Evolutionary conservation across 2,329 filamentous ascomycete genomes (phyloP), one percentile per base, ranked within the genome.

Genomic region (Blastomyces emzantsi): DNA sequence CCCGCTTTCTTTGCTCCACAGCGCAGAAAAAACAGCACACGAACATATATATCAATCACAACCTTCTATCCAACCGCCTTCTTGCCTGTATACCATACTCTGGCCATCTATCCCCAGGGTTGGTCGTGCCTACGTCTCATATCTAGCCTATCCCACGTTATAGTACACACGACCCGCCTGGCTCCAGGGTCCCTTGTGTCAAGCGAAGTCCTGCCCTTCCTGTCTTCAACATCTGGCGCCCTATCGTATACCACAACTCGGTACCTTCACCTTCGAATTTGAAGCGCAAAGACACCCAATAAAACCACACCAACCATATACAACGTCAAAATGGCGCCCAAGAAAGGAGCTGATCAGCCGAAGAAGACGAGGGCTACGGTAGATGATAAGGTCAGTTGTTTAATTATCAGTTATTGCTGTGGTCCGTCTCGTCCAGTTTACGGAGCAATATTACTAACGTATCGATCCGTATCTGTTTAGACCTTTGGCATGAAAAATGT

Each of bases 401-500:
- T 19, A 67, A 55, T 25, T 58, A 65, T 54, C 56, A 22, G 33
- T 59, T 45, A 13, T 9, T 43, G 33, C 30, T 58, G 52, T 19
- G 62, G 51, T 22, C 3, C 19, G 15, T 17, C 30, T 41, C 25
- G 22, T 39, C 56, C 28, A 59, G 39, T 59, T 30, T n/a, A 9
- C 22, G 51, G 30, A 36, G 47, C 25, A 45, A 56, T 25, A 62
- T 55, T 55, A 64, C 69, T 73, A 63, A 71, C 63, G 55, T 54
- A 60, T 64, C 13, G 55, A 45, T 52, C 49, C 11, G 56, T 58
- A n/a, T 41, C 62, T 30, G 57, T 25, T 62, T 65, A 83, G 81
- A 96, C 94, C 59, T 99, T 99, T 83, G 94, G 94, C 71, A 97
- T 99, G 94, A 99, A 99, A 81, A 99, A 99, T 75, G 81, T 82